Conservation (phyloP, 257 asterid genomes). For the Knoxia roxburghii region DNA sequence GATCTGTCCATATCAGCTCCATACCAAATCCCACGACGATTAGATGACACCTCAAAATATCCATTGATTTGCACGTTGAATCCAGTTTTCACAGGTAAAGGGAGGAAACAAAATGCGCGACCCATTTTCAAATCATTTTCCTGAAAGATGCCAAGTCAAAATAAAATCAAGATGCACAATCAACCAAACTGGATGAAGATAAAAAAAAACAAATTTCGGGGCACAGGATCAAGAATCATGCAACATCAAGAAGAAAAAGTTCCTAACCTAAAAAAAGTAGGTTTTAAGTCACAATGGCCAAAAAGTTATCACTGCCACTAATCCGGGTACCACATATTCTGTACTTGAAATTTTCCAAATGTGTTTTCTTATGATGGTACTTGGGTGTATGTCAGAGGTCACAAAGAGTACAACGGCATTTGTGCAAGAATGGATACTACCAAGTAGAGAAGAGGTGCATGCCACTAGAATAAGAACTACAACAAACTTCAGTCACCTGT, state of each 20-base stretch:
- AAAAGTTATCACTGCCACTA: not conserved
- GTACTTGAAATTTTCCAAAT: not conserved
- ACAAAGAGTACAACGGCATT: not conserved
- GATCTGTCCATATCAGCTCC: conserved; percentile 99
- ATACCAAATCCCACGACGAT: conserved; percentile 98
- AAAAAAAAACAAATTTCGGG: not conserved
- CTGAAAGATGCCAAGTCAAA: conserved; percentile 32
- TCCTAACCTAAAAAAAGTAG: not conserved
- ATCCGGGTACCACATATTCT: not conserved
- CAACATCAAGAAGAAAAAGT: not conserved
- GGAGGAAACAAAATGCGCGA: conserved; percentile 93
- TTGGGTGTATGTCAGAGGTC: not conserved
- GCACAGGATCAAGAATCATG: not conserved
- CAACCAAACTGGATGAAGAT: not conserved
- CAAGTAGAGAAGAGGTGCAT: too few relatives aligned
- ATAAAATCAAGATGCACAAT: conserved; percentile 5
- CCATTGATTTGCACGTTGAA: conserved; percentile 76
- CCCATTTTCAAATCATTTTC: conserved; percentile 59
- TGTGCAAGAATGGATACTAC: not conserved
- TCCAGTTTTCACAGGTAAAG: conserved; percentile 94
- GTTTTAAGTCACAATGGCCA: not conserved
- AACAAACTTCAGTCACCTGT: too few relatives aligned
- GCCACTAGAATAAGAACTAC: too few relatives aligned
- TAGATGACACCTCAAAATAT: conserved; percentile 92
- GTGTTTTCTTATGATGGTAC: not conserved